Evolutionary conservation across 331 rosid genomes (phyloP), one percentile per base, ranked within the genome.

Genomic region (Saraca asoca): DNA sequence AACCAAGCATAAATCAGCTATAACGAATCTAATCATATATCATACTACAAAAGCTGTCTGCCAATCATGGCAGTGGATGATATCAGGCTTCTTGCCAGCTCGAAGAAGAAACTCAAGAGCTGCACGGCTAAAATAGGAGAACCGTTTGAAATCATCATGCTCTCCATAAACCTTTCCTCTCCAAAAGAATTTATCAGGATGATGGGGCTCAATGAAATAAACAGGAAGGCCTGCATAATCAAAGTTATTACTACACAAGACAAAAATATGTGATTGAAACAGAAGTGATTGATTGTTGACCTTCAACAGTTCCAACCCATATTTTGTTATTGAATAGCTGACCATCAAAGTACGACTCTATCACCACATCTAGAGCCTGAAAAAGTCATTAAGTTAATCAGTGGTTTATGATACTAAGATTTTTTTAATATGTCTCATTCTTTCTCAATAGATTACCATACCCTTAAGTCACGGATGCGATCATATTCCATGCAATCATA

Each of bases 61-160:
- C 99, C 99, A 94, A 80, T 94, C 99, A 79, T 94, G 97, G 72
- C 99, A 94, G 78, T 94, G 99, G 52, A 94, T 90, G 79, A 94
- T 90, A 80, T 94, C 97, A 44, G 99, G 99, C 66, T 87, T 85
- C 87, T 94, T 94, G 75, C 96, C 97, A 75, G 96, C 88, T 74
- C 45, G 89, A 77, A 88, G 85, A 83, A 94, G 88, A 73, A 94
- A 94, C 73, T 90, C 97, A 48, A 94, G 97, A 58, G 95, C 97
- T 33, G 88, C 97, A 74, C 95, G 96, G 69, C 97, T 90, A 79
- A 94, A 94, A 77, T 45, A 94, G 29, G 99, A 86, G 77, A 94
- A 94, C 51, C 99, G 90, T 71, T 69, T 88, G 77, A 94, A 94
- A 81, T 94, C 99, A 69, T 94, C 99, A 58, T 66, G 85, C 83